Percentiles rank a stretch among this genome's conserved stretches.
Evolutionary conservation across 345 rosid genomes (phyloP).

Genomic region (Salix udensis): DNA sequence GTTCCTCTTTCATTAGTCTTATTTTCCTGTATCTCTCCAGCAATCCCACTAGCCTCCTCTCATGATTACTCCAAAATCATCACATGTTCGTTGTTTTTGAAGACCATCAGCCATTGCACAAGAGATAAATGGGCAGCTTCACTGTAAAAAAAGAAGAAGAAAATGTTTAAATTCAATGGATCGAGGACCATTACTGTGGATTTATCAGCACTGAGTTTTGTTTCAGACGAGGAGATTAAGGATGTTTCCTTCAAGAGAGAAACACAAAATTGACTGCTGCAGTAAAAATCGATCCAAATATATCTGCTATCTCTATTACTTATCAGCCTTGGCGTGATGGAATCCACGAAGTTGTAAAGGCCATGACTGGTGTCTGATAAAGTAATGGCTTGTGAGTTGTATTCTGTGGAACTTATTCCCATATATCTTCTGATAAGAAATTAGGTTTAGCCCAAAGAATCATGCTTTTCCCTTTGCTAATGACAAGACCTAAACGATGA

Average conservation of each 20-base stretch:
- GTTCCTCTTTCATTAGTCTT: conserved; percentile 11
- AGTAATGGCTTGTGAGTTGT: conserved; percentile 23
- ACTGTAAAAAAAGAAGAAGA: not conserved
- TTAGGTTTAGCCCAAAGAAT: conserved; percentile 13
- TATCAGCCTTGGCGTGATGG: conserved; percentile 9
- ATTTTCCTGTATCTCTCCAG: conserved; percentile 4
- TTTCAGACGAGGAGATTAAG: not conserved
- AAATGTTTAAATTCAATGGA: not conserved
- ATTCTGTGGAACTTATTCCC: conserved; percentile 33
- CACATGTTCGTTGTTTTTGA: too few species aligned
- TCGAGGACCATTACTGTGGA: not conserved
- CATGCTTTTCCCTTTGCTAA: conserved; percentile 7
- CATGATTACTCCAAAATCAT: not conserved
- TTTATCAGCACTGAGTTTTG: not conserved
- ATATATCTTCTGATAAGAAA: not conserved
- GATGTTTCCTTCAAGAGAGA: not conserved
- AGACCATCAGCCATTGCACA: not conserved
- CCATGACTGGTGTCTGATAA: conserved; percentile 25
- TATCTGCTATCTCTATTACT: not conserved
- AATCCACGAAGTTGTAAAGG: conserved; percentile 26
- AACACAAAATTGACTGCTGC: not conserved
- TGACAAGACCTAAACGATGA: conserved; percentile 11
- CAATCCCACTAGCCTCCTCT: not conserved
- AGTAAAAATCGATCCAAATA: not conserved
- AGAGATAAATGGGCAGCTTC: not conserved